Base-by-base conservation (phyloP, 2,329 filamentous ascomycete genomes). In the Grosmannia clavigera region DNA sequence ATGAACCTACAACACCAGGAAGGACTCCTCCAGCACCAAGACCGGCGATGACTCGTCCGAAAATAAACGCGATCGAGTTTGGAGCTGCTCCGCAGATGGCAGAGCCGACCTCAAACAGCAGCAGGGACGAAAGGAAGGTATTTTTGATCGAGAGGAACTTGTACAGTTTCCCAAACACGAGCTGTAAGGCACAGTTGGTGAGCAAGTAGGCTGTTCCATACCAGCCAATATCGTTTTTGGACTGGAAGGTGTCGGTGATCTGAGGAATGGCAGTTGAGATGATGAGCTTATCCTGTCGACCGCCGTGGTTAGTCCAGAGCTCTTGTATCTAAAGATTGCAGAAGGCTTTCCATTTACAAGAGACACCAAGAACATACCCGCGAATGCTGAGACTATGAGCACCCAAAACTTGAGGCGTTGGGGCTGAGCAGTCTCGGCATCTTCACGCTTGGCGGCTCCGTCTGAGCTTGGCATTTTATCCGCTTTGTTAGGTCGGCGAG, bases 21-120 rank as follows among this genome's bases (percentile, higher is more conserved):
- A 73, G 72, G 59, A 76, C 71, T 43, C 74, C 74, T 0, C 70
- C 70, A 0, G 69, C 67, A 2, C 74, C 74, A 1, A 73, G 58
- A 6, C 75, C 74, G 50, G 73, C 69, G 33, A 76, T 67, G 48
- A 72, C 74, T 19, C 74, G 69, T 5, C 75, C 74, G 43, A 75
- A 29, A 33, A 76, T 75, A 57, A 76, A 72, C 16, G 70, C 70
- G n/a, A 69, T 63, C 3, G 72, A 74, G 60, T 60, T 72, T 14
- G 73, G 72, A 19, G 74, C 74, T 0, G 72, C 70, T 7, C 73
- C 74, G 61, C 74, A 76, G 50, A 76, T 63, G 29, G 71, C 70
- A 5, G 71, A 75, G 2, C 74, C 73, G 53, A 72, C 61, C 66
- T 74, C 72, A 62, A 74, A 74, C 25, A 74, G 64, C 19, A 68